Conservation (phyloP, 2,329 filamentous ascomycete genomes). For the Penicillium italicum region DNA sequence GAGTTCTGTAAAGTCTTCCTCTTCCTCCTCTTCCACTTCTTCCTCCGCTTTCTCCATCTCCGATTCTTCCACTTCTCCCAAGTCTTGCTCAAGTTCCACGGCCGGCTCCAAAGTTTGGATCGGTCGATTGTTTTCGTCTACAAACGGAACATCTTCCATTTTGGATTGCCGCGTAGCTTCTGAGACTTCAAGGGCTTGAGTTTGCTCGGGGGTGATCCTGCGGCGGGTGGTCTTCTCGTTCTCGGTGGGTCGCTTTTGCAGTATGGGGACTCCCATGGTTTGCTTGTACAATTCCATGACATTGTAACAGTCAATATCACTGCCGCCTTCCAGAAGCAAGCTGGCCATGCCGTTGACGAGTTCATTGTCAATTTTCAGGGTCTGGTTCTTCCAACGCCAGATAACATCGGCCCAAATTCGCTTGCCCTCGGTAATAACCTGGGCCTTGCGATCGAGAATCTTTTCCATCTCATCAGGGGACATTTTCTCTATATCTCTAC, state of each 20-base stretch:
- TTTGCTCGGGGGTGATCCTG: conserved; percentile 2
- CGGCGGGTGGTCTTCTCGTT: conserved; percentile 8
- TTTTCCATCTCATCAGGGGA: conserved; percentile 29
- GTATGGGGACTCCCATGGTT: conserved; percentile 67
- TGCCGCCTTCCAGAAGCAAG: conserved; percentile 63
- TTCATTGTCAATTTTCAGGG: conserved; percentile 69
- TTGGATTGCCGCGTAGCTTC: background rate
- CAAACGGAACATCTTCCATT: conserved; percentile 32
- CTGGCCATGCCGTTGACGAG: conserved; percentile 79
- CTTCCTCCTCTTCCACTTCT: conserved; percentile 13
- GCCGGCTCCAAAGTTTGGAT: conserved; percentile 19
- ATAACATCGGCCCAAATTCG: conserved; percentile 78
- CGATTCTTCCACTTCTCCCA: conserved; percentile 6
- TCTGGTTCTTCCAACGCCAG: conserved; percentile 68
- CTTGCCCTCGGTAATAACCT: conserved; percentile 62
- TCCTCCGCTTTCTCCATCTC: conserved; percentile 18
- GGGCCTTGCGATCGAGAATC: conserved; percentile 27
- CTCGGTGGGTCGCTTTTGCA: conserved; percentile 25
- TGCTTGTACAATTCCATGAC: conserved; percentile 74
- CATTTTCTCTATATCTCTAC: conserved; percentile 29
- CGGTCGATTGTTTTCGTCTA: conserved; percentile 24
- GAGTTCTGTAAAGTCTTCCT: conserved; percentile 31
- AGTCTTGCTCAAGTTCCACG: conserved; percentile 9
- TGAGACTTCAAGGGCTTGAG: conserved; percentile 2
- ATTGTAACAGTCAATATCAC: conserved; percentile 63